Conservation (phyloP, 306 rosid genomes). For the Fragaria vesca region DNA sequence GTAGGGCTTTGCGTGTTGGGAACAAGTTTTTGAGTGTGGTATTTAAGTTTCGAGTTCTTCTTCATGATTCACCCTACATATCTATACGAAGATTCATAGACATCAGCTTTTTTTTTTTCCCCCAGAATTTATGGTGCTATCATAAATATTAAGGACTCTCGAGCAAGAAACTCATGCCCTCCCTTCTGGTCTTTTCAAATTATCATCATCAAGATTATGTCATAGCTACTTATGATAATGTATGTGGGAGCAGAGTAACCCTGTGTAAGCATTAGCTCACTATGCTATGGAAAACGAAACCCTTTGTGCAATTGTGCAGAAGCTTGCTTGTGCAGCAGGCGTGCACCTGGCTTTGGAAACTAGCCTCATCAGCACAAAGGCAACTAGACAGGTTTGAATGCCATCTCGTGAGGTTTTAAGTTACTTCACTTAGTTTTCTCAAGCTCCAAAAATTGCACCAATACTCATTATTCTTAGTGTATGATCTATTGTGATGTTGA, state of each 20-base stretch:
- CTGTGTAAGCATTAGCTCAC: constrained; percentile 8
- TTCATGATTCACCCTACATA: constrained; percentile 10
- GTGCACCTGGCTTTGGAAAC: constrained; percentile 17
- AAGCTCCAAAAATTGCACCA: not conserved
- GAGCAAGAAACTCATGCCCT: not conserved
- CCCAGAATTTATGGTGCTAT: constrained; percentile 38
- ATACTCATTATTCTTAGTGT: no score
- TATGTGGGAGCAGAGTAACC: not conserved
- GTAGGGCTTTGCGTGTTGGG: constrained; percentile 82
- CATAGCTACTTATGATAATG: not conserved
- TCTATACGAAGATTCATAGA: constrained; percentile 22
- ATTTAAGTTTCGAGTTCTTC: constrained; percentile 19
- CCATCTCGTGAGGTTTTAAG: not conserved
- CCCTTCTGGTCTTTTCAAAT: constrained; percentile 24
- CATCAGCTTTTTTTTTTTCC: constrained; percentile 32
- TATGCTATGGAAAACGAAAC: not conserved
- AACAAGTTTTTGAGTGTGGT: constrained; percentile 54
- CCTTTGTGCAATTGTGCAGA: not conserved
- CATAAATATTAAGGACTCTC: constrained; percentile 26
- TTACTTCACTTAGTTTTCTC: not conserved
- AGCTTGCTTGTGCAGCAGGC: not conserved
- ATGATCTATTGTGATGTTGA: not conserved
- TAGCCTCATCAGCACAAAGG: not conserved
- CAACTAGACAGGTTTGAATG: not conserved
- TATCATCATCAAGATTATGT: constrained; percentile 23